A percentile compares a stretch with the other conserved stretches of the same genome.
These are phyloP conservation scores for Borovskyia barvae DNA, from an alignment of 208 protist genomes.

Conservation along the genomic window DNA sequence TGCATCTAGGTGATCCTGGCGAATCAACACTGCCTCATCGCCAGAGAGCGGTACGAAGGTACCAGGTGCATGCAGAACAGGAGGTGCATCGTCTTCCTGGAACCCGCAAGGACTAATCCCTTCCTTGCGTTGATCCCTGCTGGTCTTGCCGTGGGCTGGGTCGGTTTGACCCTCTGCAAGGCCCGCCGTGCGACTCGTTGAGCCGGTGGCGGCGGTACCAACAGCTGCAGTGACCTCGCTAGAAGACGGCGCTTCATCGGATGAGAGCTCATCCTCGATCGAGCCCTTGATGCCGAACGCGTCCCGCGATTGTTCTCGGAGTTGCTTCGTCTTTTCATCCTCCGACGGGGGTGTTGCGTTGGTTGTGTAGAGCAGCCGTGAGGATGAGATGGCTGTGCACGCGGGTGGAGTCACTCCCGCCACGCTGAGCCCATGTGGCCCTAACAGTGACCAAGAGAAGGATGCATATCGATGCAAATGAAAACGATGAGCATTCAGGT, in stretches of 20 bases:
- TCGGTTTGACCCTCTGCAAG: no score
- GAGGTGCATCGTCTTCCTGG: no score
- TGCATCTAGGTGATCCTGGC: slow-evolving; percentile 6
- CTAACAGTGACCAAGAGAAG: not conserved
- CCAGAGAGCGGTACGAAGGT: slow-evolving; percentile 13
- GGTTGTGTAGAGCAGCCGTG: slow-evolving; percentile 11
- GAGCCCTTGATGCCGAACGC: not conserved
- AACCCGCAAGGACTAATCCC: no score
- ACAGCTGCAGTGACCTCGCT: not conserved
- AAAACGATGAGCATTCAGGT: not conserved
- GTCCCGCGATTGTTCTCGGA: not conserved
- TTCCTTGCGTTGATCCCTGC: no score
- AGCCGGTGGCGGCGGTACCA: no score
- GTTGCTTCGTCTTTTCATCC: slow-evolving; percentile 11
- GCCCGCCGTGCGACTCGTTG: no score
- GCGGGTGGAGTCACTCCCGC: no score
- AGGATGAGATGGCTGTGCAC: slow-evolving; percentile 16
- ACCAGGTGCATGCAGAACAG: not conserved
- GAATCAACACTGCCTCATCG: slow-evolving; percentile 12
- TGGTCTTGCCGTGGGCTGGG: no score
- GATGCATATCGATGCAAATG: not conserved
- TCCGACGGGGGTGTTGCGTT: slow-evolving; percentile 9
- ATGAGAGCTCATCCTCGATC: no score
- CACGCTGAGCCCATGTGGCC: no score
- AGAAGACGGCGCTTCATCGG: no score